A percentile compares a stretch with the other conserved stretches of the same genome.
Conservation (phyloP, 139 green algal species). For the Volvox reticuliferus region DNA sequence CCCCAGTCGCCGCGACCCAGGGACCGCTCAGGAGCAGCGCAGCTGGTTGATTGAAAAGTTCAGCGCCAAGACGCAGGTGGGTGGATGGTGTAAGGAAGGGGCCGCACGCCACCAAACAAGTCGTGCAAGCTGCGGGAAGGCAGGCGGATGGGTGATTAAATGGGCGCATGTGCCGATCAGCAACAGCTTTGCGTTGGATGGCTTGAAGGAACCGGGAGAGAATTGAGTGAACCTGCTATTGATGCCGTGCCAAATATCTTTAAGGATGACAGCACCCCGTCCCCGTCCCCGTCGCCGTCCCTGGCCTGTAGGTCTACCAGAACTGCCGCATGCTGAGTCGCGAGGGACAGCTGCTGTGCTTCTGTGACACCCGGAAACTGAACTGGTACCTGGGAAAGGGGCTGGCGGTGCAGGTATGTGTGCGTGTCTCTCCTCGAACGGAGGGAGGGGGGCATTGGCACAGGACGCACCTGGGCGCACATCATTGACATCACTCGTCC, state of each 20-base stretch:
- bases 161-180: too few species aligned
- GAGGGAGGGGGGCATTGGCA: background rate
- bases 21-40: conserved; percentile 20
- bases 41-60: conserved; percentile 66
- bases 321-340: conserved; percentile 84
- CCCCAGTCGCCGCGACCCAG: background rate
- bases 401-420: conserved; percentile 62
- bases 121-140: too few species aligned
- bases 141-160: too few species aligned
- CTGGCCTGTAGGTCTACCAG: conserved; percentile 75
- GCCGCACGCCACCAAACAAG: too few species aligned
- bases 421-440: background rate
- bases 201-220: too few species aligned
- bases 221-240: too few species aligned
- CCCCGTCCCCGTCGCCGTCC: too few species aligned
- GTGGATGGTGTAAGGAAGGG: background rate
- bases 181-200: too few species aligned
- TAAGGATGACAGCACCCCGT: too few species aligned
- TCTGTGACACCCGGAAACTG: conserved; percentile 67
- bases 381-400: conserved; percentile 74
- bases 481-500: too few species aligned
- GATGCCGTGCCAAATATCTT: too few species aligned
- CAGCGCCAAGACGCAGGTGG: conserved; percentile 65
- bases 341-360: conserved; percentile 82
- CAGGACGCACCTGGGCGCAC: too few species aligned